phyloP scores from a whole-genome alignment of 139 green algal genomes.

The Chlorella vulgaris region DNA sequence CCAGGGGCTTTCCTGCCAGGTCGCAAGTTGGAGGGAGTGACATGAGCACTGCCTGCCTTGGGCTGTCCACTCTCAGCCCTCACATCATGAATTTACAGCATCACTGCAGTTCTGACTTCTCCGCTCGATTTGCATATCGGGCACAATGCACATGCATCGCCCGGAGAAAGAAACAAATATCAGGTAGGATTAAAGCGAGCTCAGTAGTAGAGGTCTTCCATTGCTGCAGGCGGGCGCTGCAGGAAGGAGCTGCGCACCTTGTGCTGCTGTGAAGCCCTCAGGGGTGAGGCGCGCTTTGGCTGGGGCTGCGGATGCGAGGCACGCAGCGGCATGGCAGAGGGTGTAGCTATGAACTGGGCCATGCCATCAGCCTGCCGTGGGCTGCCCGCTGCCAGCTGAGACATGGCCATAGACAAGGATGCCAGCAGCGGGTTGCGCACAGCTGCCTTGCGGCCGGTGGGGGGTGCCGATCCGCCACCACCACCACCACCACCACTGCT shows the following conservation, averaged over 20 bases:
- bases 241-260: constrained; percentile 39
- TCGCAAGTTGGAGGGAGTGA: too few species aligned
- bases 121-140: too few species aligned
- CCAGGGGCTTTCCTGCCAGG: too few species aligned
- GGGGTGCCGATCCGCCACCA: background rate
- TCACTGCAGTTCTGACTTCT: too few species aligned
- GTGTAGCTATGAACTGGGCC: constrained; percentile 35
- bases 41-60: too few species aligned
- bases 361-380: constrained; percentile 27
- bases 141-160: background rate
- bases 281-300: background rate
- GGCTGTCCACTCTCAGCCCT: too few species aligned
- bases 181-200: too few species aligned
- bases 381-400: constrained; percentile 28
- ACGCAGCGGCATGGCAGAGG: background rate
- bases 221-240: constrained; percentile 12
- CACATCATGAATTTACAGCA: too few species aligned
- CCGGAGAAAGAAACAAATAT: too few species aligned
- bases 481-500: background rate
- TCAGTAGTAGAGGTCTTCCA: constrained; percentile 2
- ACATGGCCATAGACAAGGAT: constrained; percentile 10
- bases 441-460: background rate
- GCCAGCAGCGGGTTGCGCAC: background rate
- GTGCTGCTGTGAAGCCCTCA: background rate
- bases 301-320: constrained; percentile 16